Evolutionary conservation across 192 early-diverging fungal genomes (phyloP).

Genomic region (Rhizophagus clarus): DNA sequence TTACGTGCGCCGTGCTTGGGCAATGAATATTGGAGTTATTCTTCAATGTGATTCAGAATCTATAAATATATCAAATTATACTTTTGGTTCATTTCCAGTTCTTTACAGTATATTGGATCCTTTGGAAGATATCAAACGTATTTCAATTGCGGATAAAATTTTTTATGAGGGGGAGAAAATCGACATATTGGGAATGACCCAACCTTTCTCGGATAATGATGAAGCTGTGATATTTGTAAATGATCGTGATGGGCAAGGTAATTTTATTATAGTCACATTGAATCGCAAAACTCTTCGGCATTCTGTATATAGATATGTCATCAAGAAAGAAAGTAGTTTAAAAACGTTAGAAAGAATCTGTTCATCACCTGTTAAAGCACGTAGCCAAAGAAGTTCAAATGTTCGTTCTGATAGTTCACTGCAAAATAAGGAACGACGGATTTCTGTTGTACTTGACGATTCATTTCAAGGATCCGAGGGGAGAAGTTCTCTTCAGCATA

Average conservation of each 20-base stretch:
- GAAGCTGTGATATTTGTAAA: conserved; percentile 31
- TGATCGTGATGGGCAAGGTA: conserved; percentile 1
- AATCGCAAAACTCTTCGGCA: conserved; percentile 16
- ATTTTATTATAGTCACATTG: conserved; percentile 14
- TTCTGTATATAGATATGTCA: conserved; percentile 21
- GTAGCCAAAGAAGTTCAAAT: conserved; percentile 9
- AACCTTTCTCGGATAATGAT: conserved; percentile 9
- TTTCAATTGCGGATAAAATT: conserved; percentile 34
- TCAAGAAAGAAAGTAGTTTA: conserved; percentile 21
- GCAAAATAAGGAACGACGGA: background rate
- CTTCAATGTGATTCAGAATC: conserved; percentile 37
- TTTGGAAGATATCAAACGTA: conserved; percentile 45
- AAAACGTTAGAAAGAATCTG: background rate
- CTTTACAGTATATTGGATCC: conserved; percentile 54
- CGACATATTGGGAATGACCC: background rate
- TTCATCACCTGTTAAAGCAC: background rate
- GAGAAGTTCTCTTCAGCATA: background rate
- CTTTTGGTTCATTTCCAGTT: conserved; percentile 18
- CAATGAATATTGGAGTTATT: conserved; percentile 50
- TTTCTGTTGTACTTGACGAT: background rate
- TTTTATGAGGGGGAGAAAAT: background rate
- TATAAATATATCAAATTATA: background rate
- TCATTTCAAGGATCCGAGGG: background rate
- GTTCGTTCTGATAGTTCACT: conserved; percentile 2
- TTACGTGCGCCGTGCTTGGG: conserved; percentile 43